phyloP scores from a whole-genome alignment of 2,329 filamentous ascomycete genomes.

The Botrytis paeoniae region DNA sequence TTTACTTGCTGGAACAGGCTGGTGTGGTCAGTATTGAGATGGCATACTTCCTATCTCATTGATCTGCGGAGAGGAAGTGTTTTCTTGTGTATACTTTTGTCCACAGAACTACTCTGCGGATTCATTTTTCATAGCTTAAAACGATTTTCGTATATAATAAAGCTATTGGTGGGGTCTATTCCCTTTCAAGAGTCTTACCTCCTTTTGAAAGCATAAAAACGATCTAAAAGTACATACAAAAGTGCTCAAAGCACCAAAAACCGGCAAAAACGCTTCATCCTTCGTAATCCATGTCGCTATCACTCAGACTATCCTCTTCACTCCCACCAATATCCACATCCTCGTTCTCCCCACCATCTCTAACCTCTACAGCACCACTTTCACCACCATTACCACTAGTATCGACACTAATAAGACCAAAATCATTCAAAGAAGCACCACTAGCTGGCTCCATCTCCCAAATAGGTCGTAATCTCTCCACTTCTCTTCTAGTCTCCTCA shows the following conservation, averaged over 20 bases:
- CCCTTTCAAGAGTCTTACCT: not conserved
- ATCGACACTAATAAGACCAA: accelerated
- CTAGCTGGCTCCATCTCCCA: not conserved
- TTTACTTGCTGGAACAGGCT: not conserved
- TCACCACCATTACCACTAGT: accelerated
- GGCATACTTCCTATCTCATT: not conserved
- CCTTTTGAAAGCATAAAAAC: not conserved
- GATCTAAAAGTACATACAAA: not conserved
- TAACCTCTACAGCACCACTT: not conserved
- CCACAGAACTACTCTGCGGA: accelerated
- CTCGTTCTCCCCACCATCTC: too few relatives aligned
- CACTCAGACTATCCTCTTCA: not conserved
- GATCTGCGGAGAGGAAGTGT: accelerated
- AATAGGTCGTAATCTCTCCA: not conserved
- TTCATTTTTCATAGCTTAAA: not conserved
- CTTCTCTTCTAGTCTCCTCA: not conserved
- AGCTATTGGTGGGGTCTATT: too few relatives aligned
- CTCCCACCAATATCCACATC: not conserved
- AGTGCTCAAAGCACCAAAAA: not conserved
- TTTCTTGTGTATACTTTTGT: not conserved
- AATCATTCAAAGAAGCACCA: not conserved
- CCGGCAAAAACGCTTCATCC: not conserved
- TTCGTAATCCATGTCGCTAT: not conserved
- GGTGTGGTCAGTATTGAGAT: not conserved
- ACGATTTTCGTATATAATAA: not conserved